These are phyloP conservation scores for Peziza echinospora DNA, from an alignment of 495 filamentous ascomycete genomes.

Conservation along the genomic window DNA sequence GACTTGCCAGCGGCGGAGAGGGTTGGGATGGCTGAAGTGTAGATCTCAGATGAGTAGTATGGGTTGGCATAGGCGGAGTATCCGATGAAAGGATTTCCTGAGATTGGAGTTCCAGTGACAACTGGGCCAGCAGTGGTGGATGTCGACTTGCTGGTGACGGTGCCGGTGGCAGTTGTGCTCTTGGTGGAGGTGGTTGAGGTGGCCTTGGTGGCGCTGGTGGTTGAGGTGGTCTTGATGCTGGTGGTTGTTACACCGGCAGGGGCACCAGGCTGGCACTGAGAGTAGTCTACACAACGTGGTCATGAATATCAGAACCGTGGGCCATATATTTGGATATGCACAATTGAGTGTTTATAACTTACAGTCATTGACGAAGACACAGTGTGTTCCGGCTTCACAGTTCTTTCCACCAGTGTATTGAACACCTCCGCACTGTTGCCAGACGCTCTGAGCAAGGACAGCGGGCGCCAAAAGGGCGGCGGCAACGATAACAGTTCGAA, in stretches of 20 bases:
- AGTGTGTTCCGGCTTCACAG: slow-evolving; percentile 12
- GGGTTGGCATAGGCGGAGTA: slow-evolving; percentile 31
- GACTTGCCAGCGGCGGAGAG: slow-evolving; percentile 27
- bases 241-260: slow-evolving; percentile 3
- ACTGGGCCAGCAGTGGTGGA: slow-evolving; percentile 7
- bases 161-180: not conserved
- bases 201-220: not conserved
- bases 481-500: not conserved
- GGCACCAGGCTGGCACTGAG: slow-evolving; percentile 3
- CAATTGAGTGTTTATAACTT: slow-evolving; percentile 1
- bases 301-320: not conserved
- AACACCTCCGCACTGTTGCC: slow-evolving; percentile 1
- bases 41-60: slow-evolving; percentile 34
- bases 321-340: not conserved
- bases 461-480: not conserved
- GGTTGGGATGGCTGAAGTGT: slow-evolving; percentile 27
- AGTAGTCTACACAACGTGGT: slow-evolving; percentile 10
- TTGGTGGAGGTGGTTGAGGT: slow-evolving; percentile 3
- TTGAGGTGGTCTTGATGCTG: not conserved
- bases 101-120: slow-evolving; percentile 13
- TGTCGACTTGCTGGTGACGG: not conserved
- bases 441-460: not conserved
- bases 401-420: slow-evolving; percentile 5
- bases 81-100: slow-evolving; percentile 29
- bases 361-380: slow-evolving; percentile 15